Base-by-base conservation (phyloP, 192 early-diverging fungal species). In the Entrophospora sp. region DNA sequence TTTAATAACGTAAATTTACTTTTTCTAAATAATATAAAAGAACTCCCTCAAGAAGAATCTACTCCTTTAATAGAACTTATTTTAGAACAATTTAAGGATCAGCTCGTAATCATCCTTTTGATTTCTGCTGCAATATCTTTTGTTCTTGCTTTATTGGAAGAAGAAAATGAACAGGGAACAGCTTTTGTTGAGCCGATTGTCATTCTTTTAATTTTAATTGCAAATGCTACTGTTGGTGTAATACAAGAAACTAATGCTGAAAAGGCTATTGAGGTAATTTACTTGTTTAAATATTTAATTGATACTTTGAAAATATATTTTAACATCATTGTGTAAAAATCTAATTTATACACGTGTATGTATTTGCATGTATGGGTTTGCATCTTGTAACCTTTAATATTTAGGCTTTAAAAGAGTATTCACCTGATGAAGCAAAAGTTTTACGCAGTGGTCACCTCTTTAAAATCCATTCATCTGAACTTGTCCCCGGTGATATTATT, bases 101-200 rank as follows among this genome's bases (percentile, higher is more conserved):
- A 98, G 74, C 86, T 99, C 36, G 97, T 99, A 25, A 79, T 98
- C 36, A 99, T 99, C 61, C 81, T 99, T 31, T 80, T 98, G 2
- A 79, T 74, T 57, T 94, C 97, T 20, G 97, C 97, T 36, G 83
- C 77, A 13, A 78, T 99, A 20, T 98, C 95, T 32, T 91, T 99
- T 68, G 87, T 91, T 28, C 83, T 99, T 16, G 97, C 97, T 30
- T 77, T 89, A 13, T 77, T 98, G 32, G 97, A 99, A 66, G 85
- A 91, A 46, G 16, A 52, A 27, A 77, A 82, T 35, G 56, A 84
- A 51, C 69, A 69, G 55, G 80, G 87, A 37, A 92, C 97, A 3
- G 96, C 95, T 9, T 97, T 91, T 80, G 95, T 99, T 25, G 97
- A 99, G 77, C 97, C 97, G 4, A 79, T 94, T 62, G 97, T 99